phyloP scores from a whole-genome alignment of 768 basidiomycete species.

The Suillus alpinus region DNA sequence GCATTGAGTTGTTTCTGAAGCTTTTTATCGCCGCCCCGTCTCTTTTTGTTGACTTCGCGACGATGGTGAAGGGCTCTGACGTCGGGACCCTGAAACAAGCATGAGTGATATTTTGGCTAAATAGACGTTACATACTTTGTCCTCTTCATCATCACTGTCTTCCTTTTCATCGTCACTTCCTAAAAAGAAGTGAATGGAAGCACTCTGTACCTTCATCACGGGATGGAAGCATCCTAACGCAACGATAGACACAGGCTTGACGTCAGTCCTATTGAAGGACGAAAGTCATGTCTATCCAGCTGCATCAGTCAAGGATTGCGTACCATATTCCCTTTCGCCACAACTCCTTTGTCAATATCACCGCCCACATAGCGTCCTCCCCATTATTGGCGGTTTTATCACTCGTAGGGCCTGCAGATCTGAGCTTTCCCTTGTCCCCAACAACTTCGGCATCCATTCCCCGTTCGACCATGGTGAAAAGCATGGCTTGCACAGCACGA shows the following conservation, averaged over 20 bases:
- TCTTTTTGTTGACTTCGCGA: conserved; percentile 93
- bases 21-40: conserved; percentile 77
- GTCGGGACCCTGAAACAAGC: conserved; percentile 50
- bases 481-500: conserved; percentile 90
- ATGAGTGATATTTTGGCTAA: conserved; percentile 11
- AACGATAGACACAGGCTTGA: conserved; percentile 90
- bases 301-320: conserved; percentile 9
- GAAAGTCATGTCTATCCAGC: neutral
- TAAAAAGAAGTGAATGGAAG: conserved; percentile 96
- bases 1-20: conserved; percentile 67
- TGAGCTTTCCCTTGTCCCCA: conserved; percentile 81
- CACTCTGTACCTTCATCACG: conserved; percentile 88
- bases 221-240: conserved; percentile 93
- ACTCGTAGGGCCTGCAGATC: conserved; percentile 36
- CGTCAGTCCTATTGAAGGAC: conserved; percentile 62
- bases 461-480: conserved; percentile 94
- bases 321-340: conserved; percentile 94
- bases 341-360: conserved; percentile 88
- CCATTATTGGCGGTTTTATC: conserved; percentile 46
- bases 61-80: conserved; percentile 78
- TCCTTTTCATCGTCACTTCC: conserved; percentile 76
- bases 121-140: conserved; percentile 25
- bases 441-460: conserved; percentile 81
- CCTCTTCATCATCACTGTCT: conserved; percentile 72
- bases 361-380: conserved; percentile 97